A percentile compares a stretch with the other conserved stretches of the same genome.
These are phyloP conservation scores for Amorphotheca resinae DNA, from an alignment of 495 filamentous ascomycete genomes.

Conservation along the genomic window DNA sequence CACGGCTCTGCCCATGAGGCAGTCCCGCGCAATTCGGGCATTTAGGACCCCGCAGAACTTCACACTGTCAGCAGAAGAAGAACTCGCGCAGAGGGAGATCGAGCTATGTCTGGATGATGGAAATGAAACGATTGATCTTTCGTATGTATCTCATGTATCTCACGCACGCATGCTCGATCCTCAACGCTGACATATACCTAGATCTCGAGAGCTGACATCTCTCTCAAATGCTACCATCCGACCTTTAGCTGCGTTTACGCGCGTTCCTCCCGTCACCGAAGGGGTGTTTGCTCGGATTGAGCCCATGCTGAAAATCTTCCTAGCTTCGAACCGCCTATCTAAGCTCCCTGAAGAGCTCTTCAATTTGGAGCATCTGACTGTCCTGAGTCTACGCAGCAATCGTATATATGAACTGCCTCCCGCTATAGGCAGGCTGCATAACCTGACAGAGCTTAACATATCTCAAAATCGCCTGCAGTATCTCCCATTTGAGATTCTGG, in stretches of 20 bases:
- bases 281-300: constrained; percentile 17
- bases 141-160: constrained; percentile 32
- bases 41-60: constrained; percentile 4
- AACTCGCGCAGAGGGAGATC: constrained; percentile 27
- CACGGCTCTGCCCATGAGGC: constrained; percentile 11
- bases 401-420: constrained; percentile 50
- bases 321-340: constrained; percentile 47
- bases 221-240: constrained; percentile 37
- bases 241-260: constrained; percentile 48
- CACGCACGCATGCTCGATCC: not conserved
- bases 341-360: constrained; percentile 39
- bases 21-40: constrained; percentile 17
- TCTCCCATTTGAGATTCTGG: constrained; percentile 60
- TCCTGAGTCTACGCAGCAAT: constrained; percentile 65
- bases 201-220: constrained; percentile 23
- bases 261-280: constrained; percentile 24
- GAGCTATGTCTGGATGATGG: constrained; percentile 47
- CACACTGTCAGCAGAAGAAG: constrained; percentile 21
- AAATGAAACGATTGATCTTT: constrained; percentile 49
- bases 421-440: constrained; percentile 47
- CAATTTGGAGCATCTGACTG: constrained; percentile 43
- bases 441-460: constrained; percentile 56
- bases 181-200: constrained; percentile 7
- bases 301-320: constrained; percentile 49
- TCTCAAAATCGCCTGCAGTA: constrained; percentile 53